Evolutionary conservation across 2,329 filamentous ascomycete genomes (phyloP).

Genomic region (Chaetomiaceae sp.): DNA sequence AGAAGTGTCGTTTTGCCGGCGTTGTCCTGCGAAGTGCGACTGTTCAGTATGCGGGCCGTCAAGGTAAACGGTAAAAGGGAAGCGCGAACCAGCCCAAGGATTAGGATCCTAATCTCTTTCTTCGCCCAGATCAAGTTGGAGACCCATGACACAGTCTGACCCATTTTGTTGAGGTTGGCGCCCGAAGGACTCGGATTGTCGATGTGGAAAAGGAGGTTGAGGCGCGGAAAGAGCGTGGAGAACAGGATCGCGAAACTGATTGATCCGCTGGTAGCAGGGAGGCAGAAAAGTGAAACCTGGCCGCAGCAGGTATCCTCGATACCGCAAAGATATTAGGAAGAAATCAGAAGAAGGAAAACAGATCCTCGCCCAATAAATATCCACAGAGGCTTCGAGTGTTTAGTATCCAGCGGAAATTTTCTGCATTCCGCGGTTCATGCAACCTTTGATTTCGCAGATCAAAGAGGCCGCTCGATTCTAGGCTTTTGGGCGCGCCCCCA

Average conservation of each 20-base stretch:
- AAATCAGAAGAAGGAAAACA: not conserved
- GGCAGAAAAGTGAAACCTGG: not conserved
- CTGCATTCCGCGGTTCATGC: slow-evolving; percentile 14
- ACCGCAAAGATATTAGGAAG: not conserved
- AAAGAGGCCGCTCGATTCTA: slow-evolving; percentile 13
- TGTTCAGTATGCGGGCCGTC: slow-evolving; percentile 17
- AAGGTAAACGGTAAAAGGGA: slow-evolving; percentile 10
- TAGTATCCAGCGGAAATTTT: slow-evolving; percentile 13
- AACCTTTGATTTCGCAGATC: slow-evolving; percentile 12
- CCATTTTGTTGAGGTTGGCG: slow-evolving; percentile 47
- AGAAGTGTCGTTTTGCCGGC: slow-evolving; percentile 96
- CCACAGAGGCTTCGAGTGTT: not conserved
- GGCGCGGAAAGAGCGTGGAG: not conserved
- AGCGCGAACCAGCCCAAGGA: slow-evolving; percentile 75
- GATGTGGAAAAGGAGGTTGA: not conserved
- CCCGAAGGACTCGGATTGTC: slow-evolving; percentile 8
- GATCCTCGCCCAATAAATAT: not conserved
- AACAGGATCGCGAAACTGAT: slow-evolving; percentile 2
- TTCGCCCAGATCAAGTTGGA: slow-evolving; percentile 78
- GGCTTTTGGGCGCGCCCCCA: slow-evolving; percentile 3
- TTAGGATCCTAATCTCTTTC: slow-evolving; percentile 97
- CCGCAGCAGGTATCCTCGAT: not conserved
- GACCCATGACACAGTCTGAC: slow-evolving; percentile 64
- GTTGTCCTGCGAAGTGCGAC: slow-evolving; percentile 65
- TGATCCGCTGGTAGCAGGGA: slow-evolving; percentile 1